Evolutionary conservation across 305 asterid genomes (phyloP), one percentile per base, ranked within the genome.

Genomic region (Fraxinus sp.): DNA sequence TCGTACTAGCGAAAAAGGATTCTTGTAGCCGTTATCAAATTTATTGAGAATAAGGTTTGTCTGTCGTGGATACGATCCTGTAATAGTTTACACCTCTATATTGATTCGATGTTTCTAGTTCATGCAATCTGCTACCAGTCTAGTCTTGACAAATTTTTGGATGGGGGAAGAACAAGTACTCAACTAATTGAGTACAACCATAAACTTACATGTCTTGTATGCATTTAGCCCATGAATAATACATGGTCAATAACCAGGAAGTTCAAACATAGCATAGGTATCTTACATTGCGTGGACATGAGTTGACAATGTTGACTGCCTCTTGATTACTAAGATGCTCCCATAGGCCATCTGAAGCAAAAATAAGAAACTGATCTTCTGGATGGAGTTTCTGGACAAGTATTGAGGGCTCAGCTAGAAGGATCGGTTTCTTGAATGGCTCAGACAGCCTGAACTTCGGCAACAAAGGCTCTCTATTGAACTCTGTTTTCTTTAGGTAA

Each of bases 311-410:
- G 83, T 91, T 86, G 52, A 91, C 97, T n/a, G 95, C 97, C 81
- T 93, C 92, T 84, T 92, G 90, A 81, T 90, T 92, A 86, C 89
- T 88, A 26, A 92, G 93, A 89, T 93, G 97, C 82, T 93, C 97
- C 97, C 97, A 93, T 7, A 93, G 85, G 32, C 97, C 97, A 79
- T 92, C 97, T 1, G 97, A 93, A 35, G 97, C 97, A 82, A 92
- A 92, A 85, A 93, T 91, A 82, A 93, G 88, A 88, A 93, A 93
- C 20, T 85, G 91, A 79, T 93, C 97, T 80, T 88, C 92, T 0
- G 92, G 91, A 59, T 82, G 39, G 66, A 92, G 91, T 78, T 88
- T 88, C 68, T 88, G 95, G 68, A 91, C 93, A 72, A 78, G 86
- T 81, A 90, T 85, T 44, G 95, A 82, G 66, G 95, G 97, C 88